phyloP scores from a whole-genome alignment of 2,329 filamentous ascomycete genomes.

The Reticulascus tulasneorum region DNA sequence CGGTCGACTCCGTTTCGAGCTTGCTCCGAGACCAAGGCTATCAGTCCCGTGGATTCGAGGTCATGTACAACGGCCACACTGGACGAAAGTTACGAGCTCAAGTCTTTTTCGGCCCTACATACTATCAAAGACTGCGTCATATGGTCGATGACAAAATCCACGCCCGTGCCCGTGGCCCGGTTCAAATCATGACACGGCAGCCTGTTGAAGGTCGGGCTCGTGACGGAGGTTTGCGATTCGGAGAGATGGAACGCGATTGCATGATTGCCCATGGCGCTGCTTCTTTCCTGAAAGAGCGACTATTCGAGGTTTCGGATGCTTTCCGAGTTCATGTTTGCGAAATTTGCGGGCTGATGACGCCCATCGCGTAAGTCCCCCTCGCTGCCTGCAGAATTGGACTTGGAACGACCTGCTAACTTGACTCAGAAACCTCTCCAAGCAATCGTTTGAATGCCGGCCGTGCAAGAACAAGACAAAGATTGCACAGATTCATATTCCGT shows the following conservation, averaged over 20 bases:
- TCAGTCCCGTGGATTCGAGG: constrained; percentile 93
- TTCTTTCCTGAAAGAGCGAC: constrained; percentile 91
- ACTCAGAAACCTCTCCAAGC: constrained; percentile 81
- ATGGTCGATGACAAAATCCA: constrained; percentile 99
- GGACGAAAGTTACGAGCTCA: constrained; percentile 90
- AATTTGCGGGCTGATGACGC: constrained; percentile 98
- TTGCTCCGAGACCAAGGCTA: constrained; percentile 87
- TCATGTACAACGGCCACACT: constrained; percentile 99
- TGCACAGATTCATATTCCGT: constrained; percentile 95
- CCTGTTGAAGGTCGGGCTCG: constrained; percentile 97
- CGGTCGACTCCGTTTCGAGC: constrained; percentile 86
- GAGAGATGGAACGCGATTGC: constrained; percentile 99
- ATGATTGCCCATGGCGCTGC: constrained; percentile 99
- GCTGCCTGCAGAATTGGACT: neutral
- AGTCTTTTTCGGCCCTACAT: constrained; percentile 95
- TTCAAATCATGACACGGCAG: constrained; percentile 95
- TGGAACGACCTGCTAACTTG: constrained; percentile 27
- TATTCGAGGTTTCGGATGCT: constrained; percentile 96
- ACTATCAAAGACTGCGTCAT: constrained; percentile 96
- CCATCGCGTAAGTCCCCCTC: constrained; percentile 77
- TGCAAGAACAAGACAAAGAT: constrained; percentile 99
- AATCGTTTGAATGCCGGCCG: constrained; percentile 92
- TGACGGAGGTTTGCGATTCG: constrained; percentile 97
- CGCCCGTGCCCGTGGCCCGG: constrained; percentile 91
- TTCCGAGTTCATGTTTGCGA: constrained; percentile 98